Evolutionary conservation across 257 asterid genomes (phyloP).

Genomic region (Oldenlandia corymbosa): DNA sequence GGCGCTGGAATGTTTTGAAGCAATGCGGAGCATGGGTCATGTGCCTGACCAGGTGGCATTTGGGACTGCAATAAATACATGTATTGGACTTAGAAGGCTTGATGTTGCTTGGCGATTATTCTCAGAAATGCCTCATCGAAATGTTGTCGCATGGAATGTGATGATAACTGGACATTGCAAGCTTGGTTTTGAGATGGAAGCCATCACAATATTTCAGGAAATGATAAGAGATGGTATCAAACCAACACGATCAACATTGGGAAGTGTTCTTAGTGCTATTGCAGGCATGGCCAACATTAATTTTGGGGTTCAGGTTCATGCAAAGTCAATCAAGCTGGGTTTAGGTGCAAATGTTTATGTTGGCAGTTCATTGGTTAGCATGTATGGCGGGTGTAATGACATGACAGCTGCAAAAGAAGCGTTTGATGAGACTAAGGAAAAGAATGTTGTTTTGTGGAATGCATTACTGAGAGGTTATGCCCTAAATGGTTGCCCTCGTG

Average conservation of each 20-base stretch:
- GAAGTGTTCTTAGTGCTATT: conserved; percentile 76
- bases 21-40: conserved; percentile 52
- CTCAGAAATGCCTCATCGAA: conserved; percentile 47
- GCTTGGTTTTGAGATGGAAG: conserved; percentile 56
- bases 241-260: conserved; percentile 82
- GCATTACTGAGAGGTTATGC: conserved; percentile 76
- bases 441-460: conserved; percentile 76
- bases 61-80: conserved; percentile 62
- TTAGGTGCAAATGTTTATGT: conserved; percentile 66
- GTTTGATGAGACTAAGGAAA: conserved; percentile 51
- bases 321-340: conserved; percentile 69
- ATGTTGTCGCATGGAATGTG: conserved; percentile 77
- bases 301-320: conserved; percentile 79
- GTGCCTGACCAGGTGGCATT: conserved; percentile 65
- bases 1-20: conserved; percentile 54
- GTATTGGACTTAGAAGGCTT: conserved; percentile 54
- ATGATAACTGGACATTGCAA: conserved; percentile 84
- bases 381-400: conserved; percentile 77
- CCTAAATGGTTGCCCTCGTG: conserved; percentile 59
- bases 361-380: conserved; percentile 80
- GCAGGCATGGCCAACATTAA: conserved; percentile 42
- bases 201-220: conserved; percentile 44
- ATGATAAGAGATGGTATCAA: conserved; percentile 51
- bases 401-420: conserved; percentile 65
- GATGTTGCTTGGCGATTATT: conserved; percentile 57